Percentiles rank a stretch among this genome's conserved stretches.
These are phyloP conservation scores for Solanum dulcamara DNA, from an alignment of 257 asterid species.

Conservation along the genomic window DNA sequence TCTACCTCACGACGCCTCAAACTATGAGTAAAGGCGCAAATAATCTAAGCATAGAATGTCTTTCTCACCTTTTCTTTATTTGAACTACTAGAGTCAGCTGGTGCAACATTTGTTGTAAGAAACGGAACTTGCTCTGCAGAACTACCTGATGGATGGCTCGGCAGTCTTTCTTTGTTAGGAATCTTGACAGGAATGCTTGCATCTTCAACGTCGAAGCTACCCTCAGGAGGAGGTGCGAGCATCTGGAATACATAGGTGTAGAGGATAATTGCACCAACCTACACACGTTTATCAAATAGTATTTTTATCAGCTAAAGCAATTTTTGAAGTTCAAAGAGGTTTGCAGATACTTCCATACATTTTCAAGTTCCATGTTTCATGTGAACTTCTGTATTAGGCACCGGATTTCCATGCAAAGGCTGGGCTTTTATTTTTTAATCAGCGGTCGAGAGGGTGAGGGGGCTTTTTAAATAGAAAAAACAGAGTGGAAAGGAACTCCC, in stretches of 20 bases:
- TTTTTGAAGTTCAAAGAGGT: background rate
- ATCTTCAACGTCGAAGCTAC: slow-evolving; percentile 57
- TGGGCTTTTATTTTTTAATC: background rate
- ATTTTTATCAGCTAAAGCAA: background rate
- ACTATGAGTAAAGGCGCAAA: background rate
- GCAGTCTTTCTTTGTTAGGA: slow-evolving; percentile 21
- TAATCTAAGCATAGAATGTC: background rate
- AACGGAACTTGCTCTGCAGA: slow-evolving; percentile 63
- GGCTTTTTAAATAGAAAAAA: background rate
- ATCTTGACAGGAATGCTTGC: slow-evolving; percentile 32
- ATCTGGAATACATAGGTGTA: slow-evolving; percentile 89
- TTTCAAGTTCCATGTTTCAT: background rate
- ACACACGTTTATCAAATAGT: background rate
- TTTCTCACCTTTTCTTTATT: slow-evolving; percentile 41
- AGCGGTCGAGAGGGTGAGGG: background rate
- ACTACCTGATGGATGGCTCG: slow-evolving; percentile 15
- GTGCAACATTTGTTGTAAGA: slow-evolving; percentile 37
- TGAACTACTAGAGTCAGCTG: slow-evolving; percentile 23
- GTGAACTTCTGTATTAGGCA: background rate
- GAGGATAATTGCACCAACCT: slow-evolving; percentile 95
- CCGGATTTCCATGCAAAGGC: background rate
- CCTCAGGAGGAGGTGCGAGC: slow-evolving; percentile 94
- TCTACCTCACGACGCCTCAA: background rate
- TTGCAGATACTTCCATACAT: background rate
- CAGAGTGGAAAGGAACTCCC: background rate